Evolutionary conservation across 176 grass and related monocot species (phyloP), one percentile per base, ranked within the genome.

Genomic region (Phoenix roebelenii): DNA sequence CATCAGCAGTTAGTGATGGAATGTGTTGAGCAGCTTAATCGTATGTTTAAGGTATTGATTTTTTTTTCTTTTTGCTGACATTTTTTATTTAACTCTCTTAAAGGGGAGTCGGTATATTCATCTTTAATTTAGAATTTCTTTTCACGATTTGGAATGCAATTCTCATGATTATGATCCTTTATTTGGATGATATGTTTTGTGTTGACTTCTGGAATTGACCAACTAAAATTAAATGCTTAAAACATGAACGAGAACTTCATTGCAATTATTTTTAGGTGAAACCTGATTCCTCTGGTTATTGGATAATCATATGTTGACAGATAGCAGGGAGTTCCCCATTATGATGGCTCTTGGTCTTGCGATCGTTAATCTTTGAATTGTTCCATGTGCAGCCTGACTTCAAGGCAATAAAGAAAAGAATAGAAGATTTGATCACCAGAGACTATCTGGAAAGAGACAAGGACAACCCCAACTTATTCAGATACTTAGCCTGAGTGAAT

Each of bases 1-100:
- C 88, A 92, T 83, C 88, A 90, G 15, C 87, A 91, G 49, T 75
- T 97, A 16, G 81, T 92, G 7, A 67, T 74, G 23, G 93, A 97
- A 58, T 97, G 93, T n/a, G 93, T 97, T 35, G 84, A 97, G 66
- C 93, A 97, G 69, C 93, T 97, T 17, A 79, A 69, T 70, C 93
- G 84, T 52, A 92, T 97, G 89, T 95, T 95, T 65, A 95, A 95
- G 89, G 89, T 95, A 85, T 29, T 54, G 0, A 52, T 9, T 23
- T 59, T 59, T 51, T 23, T 51, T 22, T 20, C 7, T 39, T 10
- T 10, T 39, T 35, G 30, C 35, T 7, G 35, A 44, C 5, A 16
- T 4, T 49, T 64, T 22, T 16, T 2, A 64, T 18, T 15, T 4
- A 63, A 63, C 3, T 44, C 35, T 44, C 35, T 39, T 39, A 39